phyloP scores from a whole-genome alignment of 2,329 filamentous ascomycete genomes.

The Aspergillus sp. region DNA sequence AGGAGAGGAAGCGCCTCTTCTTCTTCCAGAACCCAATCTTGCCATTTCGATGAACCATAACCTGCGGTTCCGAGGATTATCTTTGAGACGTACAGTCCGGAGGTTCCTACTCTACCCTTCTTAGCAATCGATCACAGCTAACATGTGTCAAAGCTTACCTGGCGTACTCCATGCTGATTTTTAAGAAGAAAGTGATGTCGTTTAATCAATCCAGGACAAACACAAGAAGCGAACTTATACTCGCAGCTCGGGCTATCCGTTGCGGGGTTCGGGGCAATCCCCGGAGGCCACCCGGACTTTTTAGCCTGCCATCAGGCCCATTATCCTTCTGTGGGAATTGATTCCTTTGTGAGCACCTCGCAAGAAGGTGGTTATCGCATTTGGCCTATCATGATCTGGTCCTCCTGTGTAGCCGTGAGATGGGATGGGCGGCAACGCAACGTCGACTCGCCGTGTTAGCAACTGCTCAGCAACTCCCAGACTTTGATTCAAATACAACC shows the following conservation, averaged over 20 bases:
- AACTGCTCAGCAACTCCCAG: too few relatives aligned
- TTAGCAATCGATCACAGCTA: background rate
- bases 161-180: background rate
- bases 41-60: constrained; percentile 42
- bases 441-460: too few relatives aligned
- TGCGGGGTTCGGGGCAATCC: background rate
- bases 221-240: background rate
- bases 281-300: background rate
- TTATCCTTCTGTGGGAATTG: too few relatives aligned
- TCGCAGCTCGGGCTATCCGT: background rate
- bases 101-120: constrained; percentile 23
- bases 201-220: background rate
- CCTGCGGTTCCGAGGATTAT: constrained; percentile 62
- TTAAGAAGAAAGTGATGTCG: background rate
- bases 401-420: too few relatives aligned
- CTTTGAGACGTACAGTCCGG: constrained; percentile 61
- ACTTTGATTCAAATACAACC: too few relatives aligned
- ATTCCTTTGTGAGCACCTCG: too few relatives aligned
- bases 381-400: too few relatives aligned
- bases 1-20: constrained; percentile 40
- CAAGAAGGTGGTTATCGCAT: too few relatives aligned
- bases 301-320: background rate
- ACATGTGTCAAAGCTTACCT: background rate
- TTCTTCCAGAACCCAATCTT: constrained; percentile 43
- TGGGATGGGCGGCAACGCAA: too few relatives aligned